Percentiles rank a stretch among this genome's conserved stretches.
Conservation (phyloP, 2,329 filamentous ascomycete genomes). For the Alternaria incomplexa region DNA sequence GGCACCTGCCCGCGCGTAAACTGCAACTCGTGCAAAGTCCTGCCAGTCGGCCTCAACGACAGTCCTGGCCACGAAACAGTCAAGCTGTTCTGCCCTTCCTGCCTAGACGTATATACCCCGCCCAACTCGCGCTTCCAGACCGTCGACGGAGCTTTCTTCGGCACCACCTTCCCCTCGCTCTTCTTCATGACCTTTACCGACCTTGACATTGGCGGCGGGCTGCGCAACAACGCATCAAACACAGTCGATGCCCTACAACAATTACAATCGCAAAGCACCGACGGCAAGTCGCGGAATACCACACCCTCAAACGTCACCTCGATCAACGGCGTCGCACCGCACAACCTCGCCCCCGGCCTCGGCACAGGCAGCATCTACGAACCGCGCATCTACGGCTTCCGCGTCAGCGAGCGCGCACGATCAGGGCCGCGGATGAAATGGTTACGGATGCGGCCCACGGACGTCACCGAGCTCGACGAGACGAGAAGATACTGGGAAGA, state of each 20-base stretch:
- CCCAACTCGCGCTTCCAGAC: slow-evolving; percentile 97
- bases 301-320: slow-evolving; percentile 43
- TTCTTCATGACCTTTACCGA: slow-evolving; percentile 99
- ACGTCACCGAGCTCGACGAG: slow-evolving; percentile 86
- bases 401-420: slow-evolving; percentile 86
- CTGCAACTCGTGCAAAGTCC: slow-evolving; percentile 86
- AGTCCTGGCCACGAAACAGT: slow-evolving; percentile 96
- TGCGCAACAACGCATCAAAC: slow-evolving; percentile 60
- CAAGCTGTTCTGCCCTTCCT: slow-evolving; percentile 97
- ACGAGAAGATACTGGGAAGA: slow-evolving; percentile 53
- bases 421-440: slow-evolving; percentile 97
- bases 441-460: slow-evolving; percentile 81
- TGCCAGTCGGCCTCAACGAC: slow-evolving; percentile 92
- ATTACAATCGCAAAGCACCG: slow-evolving; percentile 44
- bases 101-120: slow-evolving; percentile 94
- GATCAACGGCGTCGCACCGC: slow-evolving; percentile 85
- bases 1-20: slow-evolving; percentile 93
- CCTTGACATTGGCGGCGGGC: slow-evolving; percentile 79
- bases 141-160: slow-evolving; percentile 97
- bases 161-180: slow-evolving; percentile 92
- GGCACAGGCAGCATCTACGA: slow-evolving; percentile 87
- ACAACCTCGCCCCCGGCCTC: slow-evolving; percentile 87
- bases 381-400: slow-evolving; percentile 94
- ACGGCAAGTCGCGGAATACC: slow-evolving; percentile 41
- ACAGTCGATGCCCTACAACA: slow-evolving; percentile 44